Percentiles rank a stretch among this genome's conserved stretches.
Evolutionary conservation across 2,329 filamentous ascomycete genomes (phyloP).

Genomic region (Alternaria sp.): DNA sequence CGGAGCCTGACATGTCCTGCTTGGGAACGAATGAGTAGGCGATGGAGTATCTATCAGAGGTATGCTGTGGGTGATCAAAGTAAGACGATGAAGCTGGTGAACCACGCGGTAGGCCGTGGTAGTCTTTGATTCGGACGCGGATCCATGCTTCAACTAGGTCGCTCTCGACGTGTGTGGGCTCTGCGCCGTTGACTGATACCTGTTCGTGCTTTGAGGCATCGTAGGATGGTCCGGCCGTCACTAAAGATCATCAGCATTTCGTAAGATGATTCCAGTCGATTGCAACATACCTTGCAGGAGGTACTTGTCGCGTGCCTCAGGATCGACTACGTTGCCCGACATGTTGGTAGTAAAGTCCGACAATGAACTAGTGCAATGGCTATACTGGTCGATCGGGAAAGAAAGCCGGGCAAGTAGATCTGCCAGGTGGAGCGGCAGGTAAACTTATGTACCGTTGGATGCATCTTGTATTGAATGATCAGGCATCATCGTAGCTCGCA

Average conservation of each 20-base stretch:
- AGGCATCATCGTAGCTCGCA: not conserved
- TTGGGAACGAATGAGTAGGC: slow-evolving; percentile 48
- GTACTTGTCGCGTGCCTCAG: slow-evolving; percentile 44
- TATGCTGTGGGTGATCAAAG: slow-evolving; percentile 42
- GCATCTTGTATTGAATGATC: not conserved
- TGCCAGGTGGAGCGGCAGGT: not conserved
- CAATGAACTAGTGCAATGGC: not conserved
- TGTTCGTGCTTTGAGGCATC: slow-evolving; percentile 37
- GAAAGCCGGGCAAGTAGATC: not conserved
- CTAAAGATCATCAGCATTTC: slow-evolving; percentile 10
- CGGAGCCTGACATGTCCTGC: slow-evolving; percentile 33
- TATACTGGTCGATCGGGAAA: not conserved
- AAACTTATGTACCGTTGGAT: not conserved
- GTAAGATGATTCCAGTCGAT: not conserved
- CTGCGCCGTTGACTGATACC: slow-evolving; percentile 41
- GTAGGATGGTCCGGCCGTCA: slow-evolving; percentile 47
- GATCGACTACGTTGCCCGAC: slow-evolving; percentile 32
- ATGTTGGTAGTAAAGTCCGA: not conserved
- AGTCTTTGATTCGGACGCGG: slow-evolving; percentile 45
- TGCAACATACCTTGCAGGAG: slow-evolving; percentile 34
- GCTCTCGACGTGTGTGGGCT: slow-evolving; percentile 34
- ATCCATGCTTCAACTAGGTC: slow-evolving; percentile 39
- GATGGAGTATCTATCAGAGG: slow-evolving; percentile 45
- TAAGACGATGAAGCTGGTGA: slow-evolving; percentile 39
- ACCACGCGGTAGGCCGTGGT: slow-evolving; percentile 41